phyloP scores from a whole-genome alignment of 257 asterid species.

The Fraxinus quadrangulata region DNA sequence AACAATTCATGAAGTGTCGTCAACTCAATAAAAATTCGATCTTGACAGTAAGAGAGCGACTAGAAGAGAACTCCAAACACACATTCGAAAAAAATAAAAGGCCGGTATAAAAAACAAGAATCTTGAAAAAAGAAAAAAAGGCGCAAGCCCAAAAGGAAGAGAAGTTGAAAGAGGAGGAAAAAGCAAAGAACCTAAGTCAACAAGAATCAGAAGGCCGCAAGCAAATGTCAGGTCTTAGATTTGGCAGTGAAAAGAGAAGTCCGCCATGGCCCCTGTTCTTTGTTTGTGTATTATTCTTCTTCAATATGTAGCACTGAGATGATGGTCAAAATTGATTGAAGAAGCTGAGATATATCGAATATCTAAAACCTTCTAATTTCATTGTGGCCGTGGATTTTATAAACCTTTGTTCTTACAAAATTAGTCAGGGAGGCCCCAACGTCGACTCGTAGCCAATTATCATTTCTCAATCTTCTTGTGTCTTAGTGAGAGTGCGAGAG shows the following conservation, averaged over 20 bases:
- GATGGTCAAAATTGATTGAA: too few species aligned
- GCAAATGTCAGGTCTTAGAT: neutral
- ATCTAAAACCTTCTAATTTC: neutral
- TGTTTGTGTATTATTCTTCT: neutral
- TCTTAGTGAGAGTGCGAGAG: too few species aligned
- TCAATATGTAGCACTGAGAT: too few species aligned
- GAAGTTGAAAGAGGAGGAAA: neutral
- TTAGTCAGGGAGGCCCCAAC: slow-evolving; percentile 35
- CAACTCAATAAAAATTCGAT: neutral
- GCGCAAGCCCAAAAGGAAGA: neutral
- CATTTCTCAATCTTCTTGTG: slow-evolving; percentile 20
- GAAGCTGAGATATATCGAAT: too few species aligned
- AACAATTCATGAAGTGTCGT: neutral
- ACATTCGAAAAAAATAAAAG: neutral
- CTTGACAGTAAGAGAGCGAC: neutral
- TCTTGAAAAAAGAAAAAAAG: neutral
- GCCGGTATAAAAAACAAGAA: neutral
- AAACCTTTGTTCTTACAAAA: slow-evolving; percentile 9
- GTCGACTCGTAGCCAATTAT: slow-evolving; percentile 25
- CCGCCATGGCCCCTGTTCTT: neutral
- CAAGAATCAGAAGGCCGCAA: neutral
- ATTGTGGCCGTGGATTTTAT: slow-evolving; percentile 23
- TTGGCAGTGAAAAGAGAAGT: neutral
- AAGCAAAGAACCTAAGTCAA: neutral
- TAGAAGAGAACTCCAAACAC: neutral